phyloP scores from a whole-genome alignment of 768 basidiomycete species.

The Hemileccinum rubropunctum region DNA sequence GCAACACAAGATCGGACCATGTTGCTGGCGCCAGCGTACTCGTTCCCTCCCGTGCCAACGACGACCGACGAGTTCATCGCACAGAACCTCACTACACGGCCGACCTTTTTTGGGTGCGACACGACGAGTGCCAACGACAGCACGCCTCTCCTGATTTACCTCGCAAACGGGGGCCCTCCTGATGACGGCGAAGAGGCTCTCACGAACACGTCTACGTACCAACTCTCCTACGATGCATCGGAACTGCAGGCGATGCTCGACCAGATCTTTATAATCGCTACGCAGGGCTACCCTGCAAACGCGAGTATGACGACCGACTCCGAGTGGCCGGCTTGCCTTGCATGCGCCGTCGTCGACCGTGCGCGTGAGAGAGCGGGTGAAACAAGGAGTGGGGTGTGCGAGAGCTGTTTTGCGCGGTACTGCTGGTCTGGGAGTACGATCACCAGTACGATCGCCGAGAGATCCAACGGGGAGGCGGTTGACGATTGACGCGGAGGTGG shows the following conservation, averaged over 20 bases:
- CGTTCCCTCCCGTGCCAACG: constrained; percentile 33
- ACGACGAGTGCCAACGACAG: constrained; percentile 21
- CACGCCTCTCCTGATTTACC: constrained; percentile 53
- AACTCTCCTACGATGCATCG: constrained; percentile 35
- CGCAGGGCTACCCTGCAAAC: constrained; percentile 39
- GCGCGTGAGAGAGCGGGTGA: constrained; percentile 30
- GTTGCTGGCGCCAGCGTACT: constrained; percentile 33
- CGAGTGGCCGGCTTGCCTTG: constrained; percentile 49
- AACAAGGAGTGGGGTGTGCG: constrained; percentile 30
- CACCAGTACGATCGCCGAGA: too few species aligned
- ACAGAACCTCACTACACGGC: constrained; percentile 35
- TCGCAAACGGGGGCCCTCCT: constrained; percentile 53
- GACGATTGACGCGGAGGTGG: constrained; percentile 2
- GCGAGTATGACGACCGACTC: constrained; percentile 31
- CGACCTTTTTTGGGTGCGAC: constrained; percentile 49
- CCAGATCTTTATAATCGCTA: constrained; percentile 42
- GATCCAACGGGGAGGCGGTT: background rate
- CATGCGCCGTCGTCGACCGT: constrained; percentile 52
- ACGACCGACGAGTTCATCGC: constrained; percentile 29
- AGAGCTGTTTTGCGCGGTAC: constrained; percentile 30
- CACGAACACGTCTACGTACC: constrained; percentile 43
- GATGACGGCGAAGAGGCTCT: constrained; percentile 34
- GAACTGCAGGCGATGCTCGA: constrained; percentile 44
- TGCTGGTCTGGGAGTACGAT: constrained; percentile 26
- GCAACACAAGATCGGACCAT: constrained; percentile 38